phyloP scores from a whole-genome alignment of 768 basidiomycete species.

The Hydnomerulius pinastri region DNA sequence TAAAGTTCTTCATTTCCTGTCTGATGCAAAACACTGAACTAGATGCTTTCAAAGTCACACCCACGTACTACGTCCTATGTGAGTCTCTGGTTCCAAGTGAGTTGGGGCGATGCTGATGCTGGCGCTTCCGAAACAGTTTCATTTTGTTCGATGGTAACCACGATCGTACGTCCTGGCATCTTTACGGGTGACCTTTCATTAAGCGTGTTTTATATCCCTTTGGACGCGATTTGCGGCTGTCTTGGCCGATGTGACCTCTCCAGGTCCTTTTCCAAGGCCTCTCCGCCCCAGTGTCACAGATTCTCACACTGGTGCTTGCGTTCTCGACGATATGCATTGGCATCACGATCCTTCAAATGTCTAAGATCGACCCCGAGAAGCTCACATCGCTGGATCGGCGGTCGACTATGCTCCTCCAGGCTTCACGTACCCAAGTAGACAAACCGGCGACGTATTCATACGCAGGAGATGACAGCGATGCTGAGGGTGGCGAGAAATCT shows the following conservation, averaged over 20 bases:
- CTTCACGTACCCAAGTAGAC: conserved; percentile 73
- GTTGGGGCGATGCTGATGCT: background rate
- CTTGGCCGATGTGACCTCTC: background rate
- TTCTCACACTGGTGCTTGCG: conserved; percentile 89
- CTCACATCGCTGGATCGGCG: conserved; percentile 83
- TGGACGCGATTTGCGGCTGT: background rate
- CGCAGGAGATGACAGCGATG: conserved; percentile 19
- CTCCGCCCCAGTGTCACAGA: conserved; percentile 69
- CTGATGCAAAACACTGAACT: conserved; percentile 13
- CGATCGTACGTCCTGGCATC: conserved; percentile 55
- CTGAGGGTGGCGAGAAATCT: conserved; percentile 64
- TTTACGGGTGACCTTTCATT: background rate
- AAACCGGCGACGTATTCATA: conserved; percentile 30
- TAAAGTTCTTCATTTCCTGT: conserved; percentile 32
- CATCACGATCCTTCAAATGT: conserved; percentile 94
- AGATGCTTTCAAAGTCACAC: conserved; percentile 59
- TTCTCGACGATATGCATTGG: conserved; percentile 92
- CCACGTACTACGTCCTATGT: conserved; percentile 88
- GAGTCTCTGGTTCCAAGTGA: conserved; percentile 27
- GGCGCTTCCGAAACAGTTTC: conserved; percentile 52
- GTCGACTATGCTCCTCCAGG: conserved; percentile 88
- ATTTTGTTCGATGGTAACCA: conserved; percentile 83
- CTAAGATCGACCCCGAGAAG: conserved; percentile 84
- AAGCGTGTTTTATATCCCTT: conserved; percentile 1
- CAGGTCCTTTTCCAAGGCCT: conserved; percentile 91